Conservation (phyloP, 1,284 basidiomycete species). For the Microbotryomycetes sp. region DNA sequence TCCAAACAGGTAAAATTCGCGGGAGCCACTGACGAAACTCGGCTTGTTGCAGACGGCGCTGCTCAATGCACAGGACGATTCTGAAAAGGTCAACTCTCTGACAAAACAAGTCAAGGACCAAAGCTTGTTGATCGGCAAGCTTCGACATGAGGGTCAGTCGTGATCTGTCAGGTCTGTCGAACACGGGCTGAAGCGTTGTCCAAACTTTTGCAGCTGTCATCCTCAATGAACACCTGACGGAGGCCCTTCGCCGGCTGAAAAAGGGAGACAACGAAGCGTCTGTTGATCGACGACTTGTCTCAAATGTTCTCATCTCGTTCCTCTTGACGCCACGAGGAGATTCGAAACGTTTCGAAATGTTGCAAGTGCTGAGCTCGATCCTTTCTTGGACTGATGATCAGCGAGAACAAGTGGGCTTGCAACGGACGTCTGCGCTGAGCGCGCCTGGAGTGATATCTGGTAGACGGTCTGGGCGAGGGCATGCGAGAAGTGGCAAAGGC, state of each 20-base stretch:
- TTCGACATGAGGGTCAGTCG: conserved; percentile 79
- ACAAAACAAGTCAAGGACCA: conserved; percentile 93
- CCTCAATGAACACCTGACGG: conserved; percentile 94
- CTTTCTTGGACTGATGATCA: conserved; percentile 85
- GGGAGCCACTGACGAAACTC: background rate
- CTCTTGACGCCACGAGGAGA: conserved; percentile 84
- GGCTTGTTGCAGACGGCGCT: conserved; percentile 41
- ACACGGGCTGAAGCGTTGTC: background rate
- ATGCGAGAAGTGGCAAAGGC: conserved; percentile 39
- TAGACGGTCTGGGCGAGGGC: conserved; percentile 28
- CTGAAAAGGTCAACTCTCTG: conserved; percentile 59
- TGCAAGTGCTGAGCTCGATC: conserved; percentile 77
- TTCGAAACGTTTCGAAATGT: conserved; percentile 93
- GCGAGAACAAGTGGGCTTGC: conserved; percentile 82
- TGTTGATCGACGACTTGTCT: conserved; percentile 86
- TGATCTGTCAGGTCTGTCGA: background rate
- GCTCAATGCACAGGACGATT: conserved; percentile 64
- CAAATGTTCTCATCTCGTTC: conserved; percentile 90
- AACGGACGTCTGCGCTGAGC: conserved; percentile 48
- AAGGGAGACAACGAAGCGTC: conserved; percentile 78
- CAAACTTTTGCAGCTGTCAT: conserved; percentile 63
- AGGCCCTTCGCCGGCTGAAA: conserved; percentile 86
- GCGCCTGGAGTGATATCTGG: conserved; percentile 27
- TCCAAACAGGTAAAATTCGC: background rate
- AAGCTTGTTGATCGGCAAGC: conserved; percentile 79